phyloP scores from a whole-genome alignment of 169 alveolate genomes.

The Perkinsus olseni region DNA sequence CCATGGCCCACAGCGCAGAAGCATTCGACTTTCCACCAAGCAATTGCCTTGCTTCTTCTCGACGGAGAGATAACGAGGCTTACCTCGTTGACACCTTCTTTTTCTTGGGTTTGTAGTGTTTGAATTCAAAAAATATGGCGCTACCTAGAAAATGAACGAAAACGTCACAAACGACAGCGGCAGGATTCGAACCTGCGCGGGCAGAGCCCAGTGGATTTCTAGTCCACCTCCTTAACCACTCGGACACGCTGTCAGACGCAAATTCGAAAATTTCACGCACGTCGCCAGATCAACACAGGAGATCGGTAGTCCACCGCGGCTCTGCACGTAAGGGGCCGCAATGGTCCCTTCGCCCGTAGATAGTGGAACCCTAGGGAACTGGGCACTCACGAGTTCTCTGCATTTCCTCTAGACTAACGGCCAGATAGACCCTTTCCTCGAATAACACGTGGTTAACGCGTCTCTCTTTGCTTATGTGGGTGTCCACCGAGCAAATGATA shows the following conservation, averaged over 20 bases:
- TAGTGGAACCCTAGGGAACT: no score
- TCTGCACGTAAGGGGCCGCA: no score
- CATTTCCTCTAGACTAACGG: conserved; percentile 28
- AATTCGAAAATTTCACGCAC: no score
- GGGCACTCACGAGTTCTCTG: conserved; percentile 4
- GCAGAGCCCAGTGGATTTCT: conserved; percentile 22
- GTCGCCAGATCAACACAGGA: no score
- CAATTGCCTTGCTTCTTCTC: no score
- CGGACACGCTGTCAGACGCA: conserved; percentile 2
- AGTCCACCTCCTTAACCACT: conserved; percentile 3
- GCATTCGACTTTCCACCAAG: no score
- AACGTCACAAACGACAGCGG: conserved; percentile 72
- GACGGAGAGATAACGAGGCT: no score
- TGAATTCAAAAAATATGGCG: conserved; percentile 32
- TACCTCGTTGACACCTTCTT: conserved; percentile 24
- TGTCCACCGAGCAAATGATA: neutral
- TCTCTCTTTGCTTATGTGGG: neutral
- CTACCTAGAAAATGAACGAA: neutral
- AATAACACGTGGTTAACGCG: neutral
- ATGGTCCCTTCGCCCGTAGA: no score
- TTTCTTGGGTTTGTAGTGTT: conserved; percentile 40
- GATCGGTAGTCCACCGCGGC: no score
- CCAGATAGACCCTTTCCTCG: conserved; percentile 15
- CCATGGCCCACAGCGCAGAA: no score
- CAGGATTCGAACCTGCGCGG: conserved; percentile 93